Percentiles rank a stretch among this genome's conserved stretches.
Conservation (phyloP, 2,329 filamentous ascomycete species). For the Cercospora janseana region DNA sequence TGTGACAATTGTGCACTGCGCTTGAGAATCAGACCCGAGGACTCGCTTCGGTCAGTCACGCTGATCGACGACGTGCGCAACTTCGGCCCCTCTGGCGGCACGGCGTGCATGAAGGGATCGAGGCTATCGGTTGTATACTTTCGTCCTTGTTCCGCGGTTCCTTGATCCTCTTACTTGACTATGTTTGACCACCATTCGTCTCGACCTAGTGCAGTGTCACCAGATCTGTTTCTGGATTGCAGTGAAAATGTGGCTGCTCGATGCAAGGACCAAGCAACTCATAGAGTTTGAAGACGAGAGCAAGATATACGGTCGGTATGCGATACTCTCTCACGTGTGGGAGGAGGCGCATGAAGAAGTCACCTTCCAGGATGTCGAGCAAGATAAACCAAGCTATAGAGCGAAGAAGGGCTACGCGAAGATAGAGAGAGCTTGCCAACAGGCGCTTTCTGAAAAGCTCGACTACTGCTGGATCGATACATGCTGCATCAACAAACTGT, state of each 20-base stretch:
- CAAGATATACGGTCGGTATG: conserved; percentile 26
- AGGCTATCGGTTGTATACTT: conserved; percentile 1
- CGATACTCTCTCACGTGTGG: conserved; percentile 32
- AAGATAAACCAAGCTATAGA: background rate
- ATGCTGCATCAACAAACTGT: conserved; percentile 42
- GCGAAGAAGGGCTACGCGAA: conserved; percentile 27
- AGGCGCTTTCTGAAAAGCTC: conserved; percentile 30
- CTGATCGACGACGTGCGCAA: conserved; percentile 3
- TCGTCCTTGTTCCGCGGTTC: background rate
- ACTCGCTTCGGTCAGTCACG: too few species aligned
- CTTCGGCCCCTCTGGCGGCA: conserved; percentile 8
- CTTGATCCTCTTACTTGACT: background rate
- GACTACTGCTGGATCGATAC: conserved; percentile 43
- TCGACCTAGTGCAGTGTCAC: too few species aligned
- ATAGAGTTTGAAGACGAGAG: conserved; percentile 23
- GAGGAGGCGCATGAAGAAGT: conserved; percentile 24
- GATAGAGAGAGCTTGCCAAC: conserved; percentile 24
- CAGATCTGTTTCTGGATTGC: too few species aligned
- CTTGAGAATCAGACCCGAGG: background rate
- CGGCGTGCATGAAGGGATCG: conserved; percentile 10
- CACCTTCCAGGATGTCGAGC: conserved; percentile 25
- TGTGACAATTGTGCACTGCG: background rate
- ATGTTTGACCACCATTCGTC: too few species aligned
- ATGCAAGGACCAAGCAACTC: conserved; percentile 18
- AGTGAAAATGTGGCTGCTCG: conserved; percentile 26